Conservation (phyloP, 495 filamentous ascomycete genomes). For the Aspergillus sparsus region DNA sequence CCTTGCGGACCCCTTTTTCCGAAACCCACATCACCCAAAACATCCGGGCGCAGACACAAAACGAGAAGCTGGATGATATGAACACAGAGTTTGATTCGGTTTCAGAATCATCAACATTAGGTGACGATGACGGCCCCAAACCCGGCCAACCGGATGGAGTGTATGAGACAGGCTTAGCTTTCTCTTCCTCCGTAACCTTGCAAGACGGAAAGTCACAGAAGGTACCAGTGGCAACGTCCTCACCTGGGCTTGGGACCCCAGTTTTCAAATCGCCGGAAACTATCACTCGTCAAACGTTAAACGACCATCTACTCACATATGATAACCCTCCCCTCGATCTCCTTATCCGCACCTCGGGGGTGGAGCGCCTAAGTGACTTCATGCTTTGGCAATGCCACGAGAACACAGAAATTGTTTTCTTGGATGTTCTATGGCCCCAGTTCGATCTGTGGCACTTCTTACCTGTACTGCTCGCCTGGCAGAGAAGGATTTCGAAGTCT, state of each 20-base stretch:
- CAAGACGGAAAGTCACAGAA: constrained; percentile 37
- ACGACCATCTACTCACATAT: constrained; percentile 79
- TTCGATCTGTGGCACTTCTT: constrained; percentile 95
- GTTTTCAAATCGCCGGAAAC: constrained; percentile 69
- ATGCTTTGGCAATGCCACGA: constrained; percentile 98
- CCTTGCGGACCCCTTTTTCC: constrained; percentile 70
- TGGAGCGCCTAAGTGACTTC: constrained; percentile 90
- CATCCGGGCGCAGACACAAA: constrained; percentile 61
- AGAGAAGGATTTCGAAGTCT: constrained; percentile 61
- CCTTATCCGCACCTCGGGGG: constrained; percentile 85
- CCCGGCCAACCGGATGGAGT: constrained; percentile 33
- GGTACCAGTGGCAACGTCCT: constrained; percentile 22
- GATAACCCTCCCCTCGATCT: constrained; percentile 85
- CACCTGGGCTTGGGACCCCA: constrained; percentile 26
- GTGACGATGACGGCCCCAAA: constrained; percentile 34
- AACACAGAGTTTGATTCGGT: constrained; percentile 40
- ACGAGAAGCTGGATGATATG: constrained; percentile 41
- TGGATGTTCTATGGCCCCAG: constrained; percentile 93
- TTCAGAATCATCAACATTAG: constrained; percentile 38
- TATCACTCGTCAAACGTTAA: constrained; percentile 78
- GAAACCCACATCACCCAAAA: constrained; percentile 83
- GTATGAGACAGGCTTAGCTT: constrained; percentile 59
- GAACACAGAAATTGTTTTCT: constrained; percentile 86
- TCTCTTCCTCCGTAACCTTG: constrained; percentile 57
- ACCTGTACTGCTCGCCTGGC: constrained; percentile 90